phyloP scores from a whole-genome alignment of 2,329 filamentous ascomycete species.

The Colletotrichum chrysophilum region DNA sequence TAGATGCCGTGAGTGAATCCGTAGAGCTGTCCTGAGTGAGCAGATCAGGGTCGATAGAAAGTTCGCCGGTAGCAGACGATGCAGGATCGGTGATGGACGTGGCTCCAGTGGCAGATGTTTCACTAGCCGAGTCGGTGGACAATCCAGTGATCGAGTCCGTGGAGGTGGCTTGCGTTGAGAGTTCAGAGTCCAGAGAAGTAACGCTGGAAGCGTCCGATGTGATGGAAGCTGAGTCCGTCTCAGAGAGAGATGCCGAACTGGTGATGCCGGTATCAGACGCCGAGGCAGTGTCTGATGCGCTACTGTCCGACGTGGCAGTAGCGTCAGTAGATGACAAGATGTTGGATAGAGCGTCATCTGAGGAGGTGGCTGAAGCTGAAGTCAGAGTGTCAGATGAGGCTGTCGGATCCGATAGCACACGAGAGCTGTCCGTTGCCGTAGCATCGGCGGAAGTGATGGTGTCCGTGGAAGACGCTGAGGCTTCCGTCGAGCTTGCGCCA shows the following conservation, averaged over 20 bases:
- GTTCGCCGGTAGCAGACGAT: background rate
- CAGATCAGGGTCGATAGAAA: background rate
- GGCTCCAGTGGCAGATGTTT: background rate
- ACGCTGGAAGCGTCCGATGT: background rate
- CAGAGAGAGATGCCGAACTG: background rate
- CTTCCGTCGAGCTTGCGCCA: background rate
- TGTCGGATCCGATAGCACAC: background rate
- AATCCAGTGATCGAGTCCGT: background rate
- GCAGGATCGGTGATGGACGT: background rate
- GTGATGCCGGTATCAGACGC: background rate
- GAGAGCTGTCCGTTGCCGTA: background rate
- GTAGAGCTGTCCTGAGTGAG: background rate
- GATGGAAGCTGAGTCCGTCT: background rate
- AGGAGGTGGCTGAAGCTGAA: background rate
- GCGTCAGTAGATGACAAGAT: background rate
- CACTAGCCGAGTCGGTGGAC: background rate
- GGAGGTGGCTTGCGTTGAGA: background rate
- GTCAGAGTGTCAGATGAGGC: background rate
- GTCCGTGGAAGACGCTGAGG: background rate
- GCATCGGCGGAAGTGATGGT: background rate
- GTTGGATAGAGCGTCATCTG: background rate
- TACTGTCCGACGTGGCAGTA: background rate
- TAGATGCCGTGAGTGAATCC: background rate
- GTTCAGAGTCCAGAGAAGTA: background rate
- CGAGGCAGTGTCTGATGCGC: background rate